These are phyloP conservation scores for Umbelopsis sp. DNA, from an alignment of 192 early-diverging fungal genomes.

Conservation along the genomic window DNA sequence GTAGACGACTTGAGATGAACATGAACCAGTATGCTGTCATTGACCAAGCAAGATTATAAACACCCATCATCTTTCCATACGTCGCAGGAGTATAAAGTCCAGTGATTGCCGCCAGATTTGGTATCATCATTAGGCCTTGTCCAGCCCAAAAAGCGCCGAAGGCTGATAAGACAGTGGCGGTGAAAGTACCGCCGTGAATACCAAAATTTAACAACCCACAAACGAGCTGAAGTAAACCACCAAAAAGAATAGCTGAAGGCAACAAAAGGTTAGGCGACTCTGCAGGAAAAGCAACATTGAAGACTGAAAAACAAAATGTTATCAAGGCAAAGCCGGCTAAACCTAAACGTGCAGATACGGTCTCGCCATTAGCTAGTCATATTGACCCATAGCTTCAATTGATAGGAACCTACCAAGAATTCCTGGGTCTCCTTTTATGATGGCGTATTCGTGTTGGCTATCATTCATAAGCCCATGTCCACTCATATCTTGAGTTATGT, in stretches of 20 bases:
- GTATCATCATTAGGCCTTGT: constrained; percentile 27
- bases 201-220: constrained; percentile 26
- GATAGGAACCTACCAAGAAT: neutral
- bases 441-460: neutral
- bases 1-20: neutral
- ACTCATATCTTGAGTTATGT: constrained; percentile 10
- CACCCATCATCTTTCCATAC: neutral
- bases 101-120: neutral
- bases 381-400: neutral
- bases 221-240: constrained; percentile 28
- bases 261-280: constrained; percentile 19
- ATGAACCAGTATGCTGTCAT: constrained; percentile 15
- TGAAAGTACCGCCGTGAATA: constrained; percentile 35
- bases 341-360: neutral
- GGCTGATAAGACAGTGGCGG: constrained; percentile 23
- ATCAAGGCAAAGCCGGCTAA: constrained; percentile 24
- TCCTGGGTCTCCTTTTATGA: constrained; percentile 9
- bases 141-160: constrained; percentile 38
- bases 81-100: neutral
- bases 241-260: constrained; percentile 33
- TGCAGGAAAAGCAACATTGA: constrained; percentile 22
- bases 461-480: neutral
- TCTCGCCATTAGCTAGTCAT: neutral
- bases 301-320: constrained; percentile 27
- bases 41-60: constrained; percentile 5